Evolutionary conservation across 2,329 filamentous ascomycete species (phyloP), one percentile per base, ranked within the genome.

Genomic region (Mycocentrospora acerina): DNA sequence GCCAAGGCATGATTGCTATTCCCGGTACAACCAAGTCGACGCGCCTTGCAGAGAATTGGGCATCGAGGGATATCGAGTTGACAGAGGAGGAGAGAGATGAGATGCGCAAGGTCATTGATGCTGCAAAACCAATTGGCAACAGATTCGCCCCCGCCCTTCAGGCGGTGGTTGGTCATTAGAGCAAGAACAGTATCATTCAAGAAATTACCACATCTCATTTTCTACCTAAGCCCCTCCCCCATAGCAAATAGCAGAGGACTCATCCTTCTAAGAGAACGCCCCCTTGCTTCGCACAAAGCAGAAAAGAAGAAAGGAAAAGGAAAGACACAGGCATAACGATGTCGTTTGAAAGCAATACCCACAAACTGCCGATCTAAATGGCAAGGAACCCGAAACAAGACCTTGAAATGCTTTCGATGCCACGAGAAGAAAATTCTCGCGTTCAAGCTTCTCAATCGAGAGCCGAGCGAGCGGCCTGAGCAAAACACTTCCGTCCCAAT

Each of bases 1-100:
- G 42, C 3, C 63, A 66, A 31, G 57, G 71, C 2, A 60, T 50
- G 66, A 74, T 86, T 51, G 77, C 82, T 0, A 85, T 78, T 38
- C 76, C 76, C 0, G 77, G 77, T 3, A 61, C 58, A 19, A 60
- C 55, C 4, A 55, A 53, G 40, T 10, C 29, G 12, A 19, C 31
- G 7, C 31, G 55, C 12, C 22, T 60, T 19, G 40, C 47, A 31
- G 55, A 55, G 37, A 60, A 59, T 17, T 51, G 37, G 43, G 42
- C 29, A 12, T 46, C 42, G 14, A 45, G 57, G 17, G 42, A 53
- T 12, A 29, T 61, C 3, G 42, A 48, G 28, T 37, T 61, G 39
- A 57, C 30, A 1, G 47, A 51, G 2, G 51, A 54, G 17, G 56
- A 59, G 47, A 43, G 42, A 35, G 18, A n/a, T 18, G 43, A 54